Percentiles rank a stretch among this genome's conserved stretches.
phyloP scores from a whole-genome alignment of 129 eudicot species.

The Calendula officinalis region DNA sequence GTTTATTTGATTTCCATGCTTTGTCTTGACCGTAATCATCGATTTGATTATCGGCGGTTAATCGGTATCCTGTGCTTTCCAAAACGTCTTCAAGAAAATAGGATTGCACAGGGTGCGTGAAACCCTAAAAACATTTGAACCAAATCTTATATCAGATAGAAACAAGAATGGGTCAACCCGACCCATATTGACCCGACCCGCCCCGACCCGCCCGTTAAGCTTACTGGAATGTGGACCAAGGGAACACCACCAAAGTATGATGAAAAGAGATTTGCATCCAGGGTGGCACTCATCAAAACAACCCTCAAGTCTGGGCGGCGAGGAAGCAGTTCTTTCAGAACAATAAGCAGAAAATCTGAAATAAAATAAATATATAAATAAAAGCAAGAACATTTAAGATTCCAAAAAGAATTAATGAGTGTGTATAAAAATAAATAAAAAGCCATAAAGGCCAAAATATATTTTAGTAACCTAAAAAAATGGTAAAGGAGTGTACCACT shows the following conservation, averaged over 20 bases:
- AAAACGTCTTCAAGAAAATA: conserved; percentile 79
- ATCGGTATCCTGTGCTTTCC: conserved; percentile 74
- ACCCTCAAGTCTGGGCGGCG: conserved; percentile 83
- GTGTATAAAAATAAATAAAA: not conserved
- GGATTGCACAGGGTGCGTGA: conserved; percentile 77
- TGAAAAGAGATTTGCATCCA: conserved; percentile 90
- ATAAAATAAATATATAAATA: conserved; percentile 12
- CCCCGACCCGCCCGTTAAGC: not conserved
- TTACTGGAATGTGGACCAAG: conserved; percentile 74
- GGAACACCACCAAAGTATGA: conserved; percentile 93
- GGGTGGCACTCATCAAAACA: conserved; percentile 97
- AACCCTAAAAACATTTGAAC: conserved; percentile 53
- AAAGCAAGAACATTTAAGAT: conserved; percentile 4
- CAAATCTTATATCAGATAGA: not conserved
- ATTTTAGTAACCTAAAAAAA: no score
- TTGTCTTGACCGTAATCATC: conserved; percentile 79
- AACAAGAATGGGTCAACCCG: not conserved
- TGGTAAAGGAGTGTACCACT: no score
- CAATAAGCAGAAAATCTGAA: conserved; percentile 90
- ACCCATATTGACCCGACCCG: not conserved
- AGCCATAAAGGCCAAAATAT: no score
- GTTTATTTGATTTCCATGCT: conserved; percentile 85
- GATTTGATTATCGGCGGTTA: conserved; percentile 78
- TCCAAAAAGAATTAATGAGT: conserved; percentile 3
- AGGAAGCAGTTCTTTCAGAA: conserved; percentile 89